Evolutionary conservation across 2,329 filamentous ascomycete species (phyloP).

Genomic region (Plenodomus biglobosus): DNA sequence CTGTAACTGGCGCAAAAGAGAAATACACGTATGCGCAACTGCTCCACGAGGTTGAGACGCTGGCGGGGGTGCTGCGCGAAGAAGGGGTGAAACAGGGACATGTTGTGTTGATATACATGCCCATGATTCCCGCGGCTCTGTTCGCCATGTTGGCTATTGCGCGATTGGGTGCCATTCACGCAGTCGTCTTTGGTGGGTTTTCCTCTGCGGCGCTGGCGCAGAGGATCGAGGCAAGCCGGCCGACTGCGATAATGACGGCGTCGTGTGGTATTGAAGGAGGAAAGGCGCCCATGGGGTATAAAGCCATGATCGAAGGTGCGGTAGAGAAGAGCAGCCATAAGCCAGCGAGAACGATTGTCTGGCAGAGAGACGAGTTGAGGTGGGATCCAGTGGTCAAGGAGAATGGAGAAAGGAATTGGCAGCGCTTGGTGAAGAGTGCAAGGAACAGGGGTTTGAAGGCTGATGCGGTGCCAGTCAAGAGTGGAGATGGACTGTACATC

Average conservation of each 20-base stretch:
- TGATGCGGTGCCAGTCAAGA: conserved; percentile 74
- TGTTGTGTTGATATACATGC: conserved; percentile 93
- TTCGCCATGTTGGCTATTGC: conserved; percentile 81
- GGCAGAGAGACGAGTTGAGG: conserved; percentile 75
- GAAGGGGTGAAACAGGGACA: conserved; percentile 82
- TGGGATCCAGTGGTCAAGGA: conserved; percentile 71
- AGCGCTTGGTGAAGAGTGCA: conserved; percentile 71
- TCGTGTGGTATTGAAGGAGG: conserved; percentile 88
- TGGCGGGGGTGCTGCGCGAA: conserved; percentile 79
- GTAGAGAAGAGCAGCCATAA: conserved; percentile 68
- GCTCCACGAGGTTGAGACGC: conserved; percentile 74
- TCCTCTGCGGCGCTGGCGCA: conserved; percentile 79
- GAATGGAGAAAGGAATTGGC: conserved; percentile 78
- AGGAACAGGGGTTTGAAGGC: conserved; percentile 67
- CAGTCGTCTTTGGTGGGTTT: conserved; percentile 93
- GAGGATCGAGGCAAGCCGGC: conserved; percentile 79
- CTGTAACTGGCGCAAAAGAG: conserved; percentile 73
- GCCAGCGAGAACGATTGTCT: conserved; percentile 72
- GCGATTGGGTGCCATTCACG: conserved; percentile 82
- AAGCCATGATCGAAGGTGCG: conserved; percentile 72
- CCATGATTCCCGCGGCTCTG: conserved; percentile 90
- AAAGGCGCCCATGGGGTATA: conserved; percentile 77
- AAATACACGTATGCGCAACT: conserved; percentile 74
- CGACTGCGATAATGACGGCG: conserved; percentile 77
- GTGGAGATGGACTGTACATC: conserved; percentile 80